Percentiles rank a stretch among this genome's conserved stretches.
Evolutionary conservation across 2,329 filamentous ascomycete species (phyloP).

Genomic region (Pezizomycotina sp.): DNA sequence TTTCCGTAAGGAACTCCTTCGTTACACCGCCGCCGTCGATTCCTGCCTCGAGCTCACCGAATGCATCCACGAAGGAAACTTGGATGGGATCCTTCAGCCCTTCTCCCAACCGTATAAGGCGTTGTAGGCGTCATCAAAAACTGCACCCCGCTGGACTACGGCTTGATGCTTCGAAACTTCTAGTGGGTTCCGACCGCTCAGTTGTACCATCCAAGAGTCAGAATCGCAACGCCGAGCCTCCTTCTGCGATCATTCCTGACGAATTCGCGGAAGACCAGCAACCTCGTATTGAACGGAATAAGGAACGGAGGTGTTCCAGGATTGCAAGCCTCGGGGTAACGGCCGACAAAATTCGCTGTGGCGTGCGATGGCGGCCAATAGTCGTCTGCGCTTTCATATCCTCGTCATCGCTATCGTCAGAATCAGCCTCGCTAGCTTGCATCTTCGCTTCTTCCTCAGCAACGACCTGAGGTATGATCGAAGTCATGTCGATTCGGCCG

Average conservation of each 20-base stretch:
- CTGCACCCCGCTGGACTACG: conserved; percentile 56
- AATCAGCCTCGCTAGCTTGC: conserved; percentile 46
- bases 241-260: conserved; percentile 66
- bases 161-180: conserved; percentile 49
- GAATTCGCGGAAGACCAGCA: conserved; percentile 86
- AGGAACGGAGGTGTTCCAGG: conserved; percentile 88
- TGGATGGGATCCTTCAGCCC: conserved; percentile 87
- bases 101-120: conserved; percentile 68
- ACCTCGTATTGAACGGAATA: conserved; percentile 79
- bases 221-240: conserved; percentile 36
- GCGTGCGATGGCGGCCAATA: conserved; percentile 47
- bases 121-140: conserved; percentile 73
- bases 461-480: conserved; percentile 71
- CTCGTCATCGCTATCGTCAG: conserved; percentile 32
- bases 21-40: conserved; percentile 96
- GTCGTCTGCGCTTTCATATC: conserved; percentile 45
- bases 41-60: conserved; percentile 70
- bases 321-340: conserved; percentile 80
- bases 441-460: conserved; percentile 70
- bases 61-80: conserved; percentile 89
- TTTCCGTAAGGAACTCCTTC: conserved; percentile 86
- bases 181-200: conserved; percentile 28
- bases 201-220: conserved; percentile 10
- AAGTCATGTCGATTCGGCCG: conserved; percentile 65
- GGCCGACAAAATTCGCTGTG: conserved; percentile 53